A percentile compares a stretch with the other conserved stretches of the same genome.
phyloP scores from a whole-genome alignment of 2,329 filamentous ascomycete genomes.

The Beauveria asiatica region DNA sequence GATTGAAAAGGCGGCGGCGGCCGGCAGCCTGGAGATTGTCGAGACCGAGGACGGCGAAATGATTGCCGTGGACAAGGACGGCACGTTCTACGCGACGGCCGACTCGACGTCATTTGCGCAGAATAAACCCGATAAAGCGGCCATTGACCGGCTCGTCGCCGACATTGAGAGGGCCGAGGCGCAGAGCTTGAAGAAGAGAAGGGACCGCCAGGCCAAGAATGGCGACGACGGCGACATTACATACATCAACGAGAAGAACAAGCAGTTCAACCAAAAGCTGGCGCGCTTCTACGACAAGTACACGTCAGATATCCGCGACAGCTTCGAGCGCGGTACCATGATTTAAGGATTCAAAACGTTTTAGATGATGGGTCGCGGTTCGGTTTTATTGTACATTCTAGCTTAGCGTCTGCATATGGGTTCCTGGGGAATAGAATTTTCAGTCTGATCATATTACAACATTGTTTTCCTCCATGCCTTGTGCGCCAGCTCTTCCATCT shows the following conservation, averaged over 20 bases:
- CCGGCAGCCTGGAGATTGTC: constrained; percentile 81
- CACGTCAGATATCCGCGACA: constrained; percentile 91
- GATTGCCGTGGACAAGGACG: constrained; percentile 85
- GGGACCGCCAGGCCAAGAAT: constrained; percentile 65
- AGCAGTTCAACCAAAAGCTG: constrained; percentile 98
- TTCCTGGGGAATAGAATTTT: background rate
- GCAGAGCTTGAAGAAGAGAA: constrained; percentile 73
- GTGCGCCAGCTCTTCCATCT: constrained; percentile 74
- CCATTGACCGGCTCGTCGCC: constrained; percentile 77
- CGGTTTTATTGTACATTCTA: constrained; percentile 25
- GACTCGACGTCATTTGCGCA: constrained; percentile 74
- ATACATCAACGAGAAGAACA: constrained; percentile 99
- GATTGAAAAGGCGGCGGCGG: constrained; percentile 75
- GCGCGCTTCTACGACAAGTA: constrained; percentile 97
- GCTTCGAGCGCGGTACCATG: constrained; percentile 94
- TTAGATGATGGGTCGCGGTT: background rate
- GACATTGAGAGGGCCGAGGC: constrained; percentile 88
- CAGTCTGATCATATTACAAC: constrained; percentile 45
- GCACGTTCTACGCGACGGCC: constrained; percentile 81
- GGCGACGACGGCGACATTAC: constrained; percentile 89
- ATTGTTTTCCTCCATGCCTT: constrained; percentile 86
- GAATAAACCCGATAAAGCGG: constrained; percentile 79
- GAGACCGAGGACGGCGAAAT: constrained; percentile 94
- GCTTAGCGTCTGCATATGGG: constrained; percentile 15
- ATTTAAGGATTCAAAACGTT: constrained; percentile 48